Evolutionary conservation across 208 protist species (phyloP).

Genomic region (Angomonas deanei): DNA sequence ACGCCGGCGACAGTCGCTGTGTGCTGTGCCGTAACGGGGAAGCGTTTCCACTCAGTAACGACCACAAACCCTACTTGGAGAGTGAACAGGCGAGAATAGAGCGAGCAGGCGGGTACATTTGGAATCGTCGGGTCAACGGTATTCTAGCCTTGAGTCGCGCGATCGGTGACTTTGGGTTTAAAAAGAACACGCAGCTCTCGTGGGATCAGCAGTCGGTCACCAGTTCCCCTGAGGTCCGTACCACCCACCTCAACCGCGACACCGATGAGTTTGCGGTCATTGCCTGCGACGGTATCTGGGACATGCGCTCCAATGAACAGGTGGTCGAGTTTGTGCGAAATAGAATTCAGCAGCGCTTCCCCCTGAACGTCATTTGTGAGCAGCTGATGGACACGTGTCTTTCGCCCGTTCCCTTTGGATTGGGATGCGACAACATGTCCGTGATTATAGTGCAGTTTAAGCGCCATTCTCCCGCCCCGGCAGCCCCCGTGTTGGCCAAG

Average conservation of each 20-base stretch:
- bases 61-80: slow-evolving; percentile 91
- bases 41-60: slow-evolving; percentile 85
- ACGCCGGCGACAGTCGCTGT: slow-evolving; percentile 91
- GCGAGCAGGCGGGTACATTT: slow-evolving; percentile 88
- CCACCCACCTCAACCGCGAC: slow-evolving; percentile 58
- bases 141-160: slow-evolving; percentile 91
- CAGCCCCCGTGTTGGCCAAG: not conserved
- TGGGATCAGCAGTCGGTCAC: slow-evolving; percentile 91
- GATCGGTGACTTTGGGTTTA: slow-evolving; percentile 94
- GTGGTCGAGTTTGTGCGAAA: slow-evolving; percentile 75
- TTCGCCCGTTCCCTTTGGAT: slow-evolving; percentile 69
- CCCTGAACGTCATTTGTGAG: slow-evolving; percentile 54
- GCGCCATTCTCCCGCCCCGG: slow-evolving; percentile 19
- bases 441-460: slow-evolving; percentile 88
- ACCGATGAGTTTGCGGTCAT: slow-evolving; percentile 86
- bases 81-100: slow-evolving; percentile 85
- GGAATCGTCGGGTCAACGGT: slow-evolving; percentile 92
- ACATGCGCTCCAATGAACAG: slow-evolving; percentile 86
- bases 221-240: slow-evolving; percentile 76
- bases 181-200: slow-evolving; percentile 70
- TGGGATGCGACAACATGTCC: slow-evolving; percentile 91
- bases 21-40: slow-evolving; percentile 83
- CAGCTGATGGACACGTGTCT: slow-evolving; percentile 79
- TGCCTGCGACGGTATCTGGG: slow-evolving; percentile 93
- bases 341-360: slow-evolving; percentile 52